phyloP scores from a whole-genome alignment of 1,139 yeast species.

The Zygosaccharomyces sapae region DNA sequence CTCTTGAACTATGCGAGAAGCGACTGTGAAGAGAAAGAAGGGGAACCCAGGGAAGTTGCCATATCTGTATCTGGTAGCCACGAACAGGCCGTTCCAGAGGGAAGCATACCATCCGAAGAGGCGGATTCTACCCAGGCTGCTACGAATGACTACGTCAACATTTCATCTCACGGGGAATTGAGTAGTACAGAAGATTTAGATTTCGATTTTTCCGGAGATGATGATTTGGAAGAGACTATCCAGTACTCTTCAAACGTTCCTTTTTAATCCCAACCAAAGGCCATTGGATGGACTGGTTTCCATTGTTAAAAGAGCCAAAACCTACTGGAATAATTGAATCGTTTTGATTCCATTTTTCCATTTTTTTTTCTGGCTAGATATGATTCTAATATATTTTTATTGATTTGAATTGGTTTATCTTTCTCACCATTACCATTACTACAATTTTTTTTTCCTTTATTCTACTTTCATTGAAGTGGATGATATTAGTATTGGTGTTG shows the following conservation, averaged over 20 bases:
- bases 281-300: conserved; percentile 22
- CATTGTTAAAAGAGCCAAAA: conserved; percentile 22
- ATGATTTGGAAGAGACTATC: conserved; percentile 15
- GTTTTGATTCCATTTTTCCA: background rate
- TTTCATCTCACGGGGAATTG: conserved; percentile 27
- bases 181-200: conserved; percentile 28
- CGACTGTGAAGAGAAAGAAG: conserved; percentile 6
- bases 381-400: background rate
- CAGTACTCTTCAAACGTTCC: conserved; percentile 12
- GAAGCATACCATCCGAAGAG: conserved; percentile 7
- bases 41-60: background rate
- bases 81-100: background rate
- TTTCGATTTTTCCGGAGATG: conserved; percentile 12
- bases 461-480: background rate
- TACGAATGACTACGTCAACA: conserved; percentile 24
- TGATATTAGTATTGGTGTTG: background rate
- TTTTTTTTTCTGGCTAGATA: conserved; percentile 6
- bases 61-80: background rate
- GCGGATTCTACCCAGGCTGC: conserved; percentile 10
- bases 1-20: conserved; percentile 9
- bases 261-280: conserved; percentile 10
- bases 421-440: too few species aligned
- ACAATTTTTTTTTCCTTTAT: background rate
- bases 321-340: conserved; percentile 20
- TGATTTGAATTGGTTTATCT: too few species aligned